phyloP scores from a whole-genome alignment of 768 basidiomycete genomes.

The Pulveroboletus sp. region DNA sequence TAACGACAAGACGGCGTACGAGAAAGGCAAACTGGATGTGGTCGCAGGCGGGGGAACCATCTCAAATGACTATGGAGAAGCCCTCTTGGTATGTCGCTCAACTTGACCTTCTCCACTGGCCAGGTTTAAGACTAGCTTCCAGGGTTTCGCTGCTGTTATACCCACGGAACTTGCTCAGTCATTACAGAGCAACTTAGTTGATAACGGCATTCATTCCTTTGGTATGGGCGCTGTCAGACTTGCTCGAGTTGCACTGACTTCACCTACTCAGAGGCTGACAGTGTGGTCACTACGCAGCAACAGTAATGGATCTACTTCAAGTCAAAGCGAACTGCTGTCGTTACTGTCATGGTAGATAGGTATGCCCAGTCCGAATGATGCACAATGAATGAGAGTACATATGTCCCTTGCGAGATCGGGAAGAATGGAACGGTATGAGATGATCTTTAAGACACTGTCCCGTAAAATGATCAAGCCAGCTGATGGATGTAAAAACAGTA shows the following conservation, averaged over 20 bases:
- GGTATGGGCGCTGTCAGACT: constrained; percentile 7
- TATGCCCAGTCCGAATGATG: no score
- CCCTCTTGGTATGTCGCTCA: neutral
- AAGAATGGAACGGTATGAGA: neutral
- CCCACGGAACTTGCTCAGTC: neutral
- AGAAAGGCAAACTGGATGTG: constrained; percentile 10
- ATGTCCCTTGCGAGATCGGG: neutral
- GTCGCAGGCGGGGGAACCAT: constrained; percentile 1
- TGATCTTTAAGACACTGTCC: neutral
- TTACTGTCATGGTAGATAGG: neutral
- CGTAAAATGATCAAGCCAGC: neutral
- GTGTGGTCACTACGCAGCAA: neutral
- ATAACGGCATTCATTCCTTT: constrained; percentile 9
- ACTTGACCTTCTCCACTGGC: neutral
- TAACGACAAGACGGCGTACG: neutral
- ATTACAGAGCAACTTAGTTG: neutral
- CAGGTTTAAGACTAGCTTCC: neutral
- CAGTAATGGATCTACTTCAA: neutral
- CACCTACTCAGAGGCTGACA: constrained; percentile 16
- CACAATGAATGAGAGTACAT: neutral
- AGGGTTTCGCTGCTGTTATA: constrained; percentile 22
- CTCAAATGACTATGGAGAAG: constrained; percentile 6
- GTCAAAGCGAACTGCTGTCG: neutral
- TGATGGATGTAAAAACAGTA: neutral
- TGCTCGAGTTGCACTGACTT: neutral